These are phyloP conservation scores for Colletotrichum nymphaeae DNA, from an alignment of 2,329 filamentous ascomycete genomes.

Conservation along the genomic window DNA sequence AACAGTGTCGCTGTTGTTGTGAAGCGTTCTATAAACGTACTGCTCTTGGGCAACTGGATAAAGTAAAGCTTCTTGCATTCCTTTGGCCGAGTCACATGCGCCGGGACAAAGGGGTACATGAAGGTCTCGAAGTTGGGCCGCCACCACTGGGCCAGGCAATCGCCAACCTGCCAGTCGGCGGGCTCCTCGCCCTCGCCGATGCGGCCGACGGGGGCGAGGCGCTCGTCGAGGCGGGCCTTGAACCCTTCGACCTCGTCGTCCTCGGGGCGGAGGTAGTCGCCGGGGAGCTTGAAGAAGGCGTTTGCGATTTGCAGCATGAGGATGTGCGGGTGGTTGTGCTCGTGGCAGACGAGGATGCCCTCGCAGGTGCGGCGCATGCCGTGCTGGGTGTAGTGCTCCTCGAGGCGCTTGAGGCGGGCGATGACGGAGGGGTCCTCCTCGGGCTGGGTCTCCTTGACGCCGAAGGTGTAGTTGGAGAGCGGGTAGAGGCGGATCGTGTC, in stretches of 20 bases:
- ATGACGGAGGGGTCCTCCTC: slow-evolving; percentile 97
- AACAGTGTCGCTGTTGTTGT: background rate
- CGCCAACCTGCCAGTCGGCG: slow-evolving; percentile 93
- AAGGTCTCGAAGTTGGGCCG: slow-evolving; percentile 99
- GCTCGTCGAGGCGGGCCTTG: slow-evolving; percentile 91
- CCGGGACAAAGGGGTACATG: slow-evolving; percentile 98
- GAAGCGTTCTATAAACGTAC: slow-evolving; percentile 60
- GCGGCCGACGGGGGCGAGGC: slow-evolving; percentile 90
- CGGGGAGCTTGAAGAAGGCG: slow-evolving; percentile 98
- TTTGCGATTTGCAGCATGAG: slow-evolving; percentile 99
- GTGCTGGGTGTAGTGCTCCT: slow-evolving; percentile 91
- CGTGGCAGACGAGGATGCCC: slow-evolving; percentile 96
- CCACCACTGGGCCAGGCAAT: slow-evolving; percentile 98
- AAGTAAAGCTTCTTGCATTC: slow-evolving; percentile 99
- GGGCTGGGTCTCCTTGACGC: slow-evolving; percentile 97
- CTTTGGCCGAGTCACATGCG: slow-evolving; percentile 95
- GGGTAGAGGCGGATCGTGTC: slow-evolving; percentile 91
- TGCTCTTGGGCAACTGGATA: slow-evolving; percentile 91
- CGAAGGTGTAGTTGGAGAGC: slow-evolving; percentile 98
- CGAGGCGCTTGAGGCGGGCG: slow-evolving; percentile 90
- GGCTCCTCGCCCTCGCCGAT: slow-evolving; percentile 85
- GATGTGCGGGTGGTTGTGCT: slow-evolving; percentile 99
- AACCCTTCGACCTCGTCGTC: slow-evolving; percentile 96
- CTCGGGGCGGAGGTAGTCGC: slow-evolving; percentile 90
- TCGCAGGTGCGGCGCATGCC: slow-evolving; percentile 98